phyloP scores from a whole-genome alignment of 2,329 filamentous ascomycete species.

The Cercospora brassicicola region DNA sequence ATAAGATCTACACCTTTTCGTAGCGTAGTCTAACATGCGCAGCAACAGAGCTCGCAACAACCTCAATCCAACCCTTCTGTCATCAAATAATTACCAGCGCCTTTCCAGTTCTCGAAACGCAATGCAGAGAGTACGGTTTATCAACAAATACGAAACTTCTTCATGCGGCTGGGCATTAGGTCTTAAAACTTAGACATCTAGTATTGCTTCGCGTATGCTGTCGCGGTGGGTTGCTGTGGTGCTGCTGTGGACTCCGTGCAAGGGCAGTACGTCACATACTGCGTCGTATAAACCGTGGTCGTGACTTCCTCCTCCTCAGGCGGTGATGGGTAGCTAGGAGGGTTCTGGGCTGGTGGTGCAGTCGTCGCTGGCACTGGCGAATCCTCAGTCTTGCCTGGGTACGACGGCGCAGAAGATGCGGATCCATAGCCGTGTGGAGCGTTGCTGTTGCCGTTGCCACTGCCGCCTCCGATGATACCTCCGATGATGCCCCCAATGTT shows the following conservation, averaged over 20 bases:
- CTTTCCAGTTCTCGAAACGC: conserved; percentile 4
- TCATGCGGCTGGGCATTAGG: conserved; percentile 11
- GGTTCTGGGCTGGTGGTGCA: conserved; percentile 4
- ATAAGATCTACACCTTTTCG: neutral
- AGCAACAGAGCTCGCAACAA: neutral
- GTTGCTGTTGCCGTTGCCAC: neutral
- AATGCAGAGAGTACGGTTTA: conserved; percentile 6
- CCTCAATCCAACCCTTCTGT: neutral
- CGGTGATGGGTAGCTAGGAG: conserved; percentile 6
- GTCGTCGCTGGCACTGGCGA: conserved; percentile 16
- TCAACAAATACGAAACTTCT: conserved; percentile 3
- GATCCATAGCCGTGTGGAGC: neutral
- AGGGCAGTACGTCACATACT: conserved; percentile 19
- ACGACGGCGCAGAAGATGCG: neutral
- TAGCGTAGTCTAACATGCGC: neutral
- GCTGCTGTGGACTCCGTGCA: conserved; percentile 16
- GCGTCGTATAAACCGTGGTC: conserved; percentile 15
- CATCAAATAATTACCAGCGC: conserved; percentile 6
- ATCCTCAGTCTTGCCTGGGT: neutral
- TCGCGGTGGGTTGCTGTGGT: conserved; percentile 3
- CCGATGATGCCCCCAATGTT: neutral
- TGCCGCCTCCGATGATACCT: neutral
- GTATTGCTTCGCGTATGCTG: conserved; percentile 12
- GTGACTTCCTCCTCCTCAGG: conserved; percentile 12
- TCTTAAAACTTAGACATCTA: conserved; percentile 9